These are phyloP conservation scores for Ocimum tenuiflorum DNA, from an alignment of 257 asterid genomes.

Conservation along the genomic window DNA sequence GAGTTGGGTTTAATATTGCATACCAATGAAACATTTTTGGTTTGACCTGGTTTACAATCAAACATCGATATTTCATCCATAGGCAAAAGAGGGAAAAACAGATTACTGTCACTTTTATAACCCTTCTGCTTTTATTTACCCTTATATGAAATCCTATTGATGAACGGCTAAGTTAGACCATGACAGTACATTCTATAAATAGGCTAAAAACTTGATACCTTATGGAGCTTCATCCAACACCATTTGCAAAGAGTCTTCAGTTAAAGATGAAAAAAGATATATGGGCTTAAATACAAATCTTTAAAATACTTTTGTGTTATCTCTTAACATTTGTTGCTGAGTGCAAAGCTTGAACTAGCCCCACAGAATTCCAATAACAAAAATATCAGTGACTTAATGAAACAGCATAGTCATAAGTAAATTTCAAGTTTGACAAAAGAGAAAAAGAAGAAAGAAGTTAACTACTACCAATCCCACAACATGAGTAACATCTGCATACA, in stretches of 20 bases:
- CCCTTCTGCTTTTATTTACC: background rate
- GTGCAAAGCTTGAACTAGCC: background rate
- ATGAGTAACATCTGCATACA: background rate
- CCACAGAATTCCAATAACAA: background rate
- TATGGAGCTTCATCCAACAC: conserved; percentile 7
- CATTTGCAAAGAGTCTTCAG: background rate
- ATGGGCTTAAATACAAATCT: background rate
- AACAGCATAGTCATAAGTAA: background rate
- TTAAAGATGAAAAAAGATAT: background rate
- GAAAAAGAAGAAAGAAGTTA: background rate
- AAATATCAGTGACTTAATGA: background rate
- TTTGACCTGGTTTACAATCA: too few relatives aligned
- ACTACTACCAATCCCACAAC: background rate
- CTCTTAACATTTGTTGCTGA: background rate
- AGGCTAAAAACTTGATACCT: background rate
- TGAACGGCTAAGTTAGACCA: too few relatives aligned
- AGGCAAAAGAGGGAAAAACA: background rate
- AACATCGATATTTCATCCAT: background rate
- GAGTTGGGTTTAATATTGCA: too few relatives aligned
- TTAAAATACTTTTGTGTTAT: background rate
- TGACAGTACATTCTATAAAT: too few relatives aligned
- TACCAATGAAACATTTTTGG: too few relatives aligned
- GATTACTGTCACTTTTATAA: background rate
- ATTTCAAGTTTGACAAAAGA: background rate
- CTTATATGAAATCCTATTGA: background rate